Percentiles rank a stretch among this genome's conserved stretches.
Conservation (phyloP, 2,329 filamentous ascomycete species). For the Gliomastix tumulicola region DNA sequence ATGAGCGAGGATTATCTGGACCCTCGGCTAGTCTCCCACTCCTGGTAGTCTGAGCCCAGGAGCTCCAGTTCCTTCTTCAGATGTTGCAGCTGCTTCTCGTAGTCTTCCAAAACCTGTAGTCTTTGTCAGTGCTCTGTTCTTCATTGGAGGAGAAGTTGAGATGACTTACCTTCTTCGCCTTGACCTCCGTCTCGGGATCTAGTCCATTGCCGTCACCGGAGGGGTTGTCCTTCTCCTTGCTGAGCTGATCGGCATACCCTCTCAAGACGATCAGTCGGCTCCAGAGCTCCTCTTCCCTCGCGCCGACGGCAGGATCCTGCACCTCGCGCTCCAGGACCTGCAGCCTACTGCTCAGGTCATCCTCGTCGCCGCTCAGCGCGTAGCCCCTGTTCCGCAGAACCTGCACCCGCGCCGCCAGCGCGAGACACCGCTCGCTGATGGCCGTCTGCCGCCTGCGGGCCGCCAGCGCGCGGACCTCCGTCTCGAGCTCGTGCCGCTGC, state of each 20-base stretch:
- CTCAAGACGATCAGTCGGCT: slow-evolving; percentile 69
- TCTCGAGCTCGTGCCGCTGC: slow-evolving; percentile 68
- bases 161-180: slow-evolving; percentile 67
- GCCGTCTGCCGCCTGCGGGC: slow-evolving; percentile 66
- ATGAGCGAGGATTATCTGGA: too few relatives aligned
- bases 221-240: slow-evolving; percentile 66
- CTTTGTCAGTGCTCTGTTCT: too few relatives aligned
- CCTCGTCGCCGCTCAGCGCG: slow-evolving; percentile 71
- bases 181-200: slow-evolving; percentile 62
- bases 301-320: slow-evolving; percentile 67
- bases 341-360: slow-evolving; percentile 68
- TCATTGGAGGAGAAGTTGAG: too few relatives aligned
- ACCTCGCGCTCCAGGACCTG: slow-evolving; percentile 61
- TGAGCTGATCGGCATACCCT: slow-evolving; percentile 65
- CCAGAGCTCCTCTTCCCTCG: slow-evolving; percentile 79
- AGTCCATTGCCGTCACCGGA: slow-evolving; percentile 51
- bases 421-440: slow-evolving; percentile 65
- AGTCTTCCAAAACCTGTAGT: slow-evolving; percentile 66
- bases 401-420: slow-evolving; percentile 72
- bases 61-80: slow-evolving; percentile 66
- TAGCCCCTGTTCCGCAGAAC: slow-evolving; percentile 76
- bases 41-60: slow-evolving; percentile 48
- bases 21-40: slow-evolving; percentile 49
- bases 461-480: slow-evolving; percentile 66
- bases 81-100: slow-evolving; percentile 72